Conservation (phyloP, 768 basidiomycete genomes). For the Phylloporus sp. region DNA sequence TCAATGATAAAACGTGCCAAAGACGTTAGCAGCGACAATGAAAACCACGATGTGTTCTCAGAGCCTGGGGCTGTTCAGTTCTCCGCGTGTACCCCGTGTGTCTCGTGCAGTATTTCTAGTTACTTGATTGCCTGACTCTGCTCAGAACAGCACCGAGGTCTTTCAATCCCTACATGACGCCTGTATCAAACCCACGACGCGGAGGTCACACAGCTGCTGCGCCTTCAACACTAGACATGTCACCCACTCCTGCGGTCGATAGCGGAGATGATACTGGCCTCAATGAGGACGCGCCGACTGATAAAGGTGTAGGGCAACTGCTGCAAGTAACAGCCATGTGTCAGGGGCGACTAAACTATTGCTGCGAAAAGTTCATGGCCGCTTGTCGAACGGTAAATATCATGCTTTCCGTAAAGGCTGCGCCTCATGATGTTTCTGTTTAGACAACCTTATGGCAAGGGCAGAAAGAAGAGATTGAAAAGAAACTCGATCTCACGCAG, state of each 20-base stretch:
- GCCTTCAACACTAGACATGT: not conserved
- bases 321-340: slow-evolving; percentile 15
- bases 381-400: slow-evolving; percentile 12
- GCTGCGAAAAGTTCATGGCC: slow-evolving; percentile 8
- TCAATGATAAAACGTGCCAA: not conserved
- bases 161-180: slow-evolving; percentile 26
- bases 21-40: not conserved
- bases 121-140: not conserved
- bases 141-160: slow-evolving; percentile 12
- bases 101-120: not conserved
- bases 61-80: not conserved
- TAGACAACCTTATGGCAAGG: slow-evolving; percentile 16
- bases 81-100: slow-evolving; percentile 19
- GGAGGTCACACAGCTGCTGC: not conserved
- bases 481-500: slow-evolving; percentile 9
- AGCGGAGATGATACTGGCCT: not conserved
- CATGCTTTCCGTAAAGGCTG: not conserved
- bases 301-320: slow-evolving; percentile 5
- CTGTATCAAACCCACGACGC: slow-evolving; percentile 21
- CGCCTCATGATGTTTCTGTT: not conserved
- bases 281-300: not conserved
- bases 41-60: not conserved
- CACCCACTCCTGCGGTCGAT: slow-evolving; percentile 7
- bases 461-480: slow-evolving; percentile 16
- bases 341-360: slow-evolving; percentile 12